Evolutionary conservation across 129 eudicot genomes (phyloP).

Genomic region (Apium graveolens): DNA sequence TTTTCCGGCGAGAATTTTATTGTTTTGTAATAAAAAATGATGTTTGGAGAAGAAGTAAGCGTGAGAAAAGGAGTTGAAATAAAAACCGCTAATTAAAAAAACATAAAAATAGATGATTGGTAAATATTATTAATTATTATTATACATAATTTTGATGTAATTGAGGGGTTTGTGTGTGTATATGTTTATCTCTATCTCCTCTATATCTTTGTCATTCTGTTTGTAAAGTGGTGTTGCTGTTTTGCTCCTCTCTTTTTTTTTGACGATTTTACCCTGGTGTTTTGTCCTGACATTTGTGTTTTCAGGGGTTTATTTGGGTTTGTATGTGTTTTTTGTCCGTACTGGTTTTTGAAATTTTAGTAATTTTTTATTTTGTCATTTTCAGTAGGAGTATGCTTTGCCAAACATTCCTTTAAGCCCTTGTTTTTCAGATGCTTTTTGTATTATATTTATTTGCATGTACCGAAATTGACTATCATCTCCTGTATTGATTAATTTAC

Average conservation of each 20-base stretch:
- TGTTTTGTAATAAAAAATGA: background rate
- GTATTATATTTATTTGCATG: no score
- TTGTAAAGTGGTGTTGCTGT: background rate
- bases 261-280: background rate
- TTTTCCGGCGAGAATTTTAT: background rate
- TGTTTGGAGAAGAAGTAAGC: background rate
- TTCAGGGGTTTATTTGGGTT: background rate
- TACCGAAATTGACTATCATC: background rate
- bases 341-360: background rate
- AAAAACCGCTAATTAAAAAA: background rate
- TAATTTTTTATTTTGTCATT: background rate
- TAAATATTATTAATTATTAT: background rate
- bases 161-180: background rate
- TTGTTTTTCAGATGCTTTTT: background rate
- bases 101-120: background rate
- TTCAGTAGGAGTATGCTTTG: background rate
- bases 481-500: no score
- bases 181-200: slow-evolving; percentile 4
- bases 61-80: slow-evolving; percentile 32
- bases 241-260: background rate
- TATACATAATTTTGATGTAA: background rate
- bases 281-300: background rate
- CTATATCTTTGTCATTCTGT: slow-evolving; percentile 11
- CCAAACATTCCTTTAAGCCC: background rate
- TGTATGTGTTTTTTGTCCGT: background rate